Evolutionary conservation across 1,139 yeast genomes (phyloP).

Genomic region (Candida pseudocylindracea): DNA sequence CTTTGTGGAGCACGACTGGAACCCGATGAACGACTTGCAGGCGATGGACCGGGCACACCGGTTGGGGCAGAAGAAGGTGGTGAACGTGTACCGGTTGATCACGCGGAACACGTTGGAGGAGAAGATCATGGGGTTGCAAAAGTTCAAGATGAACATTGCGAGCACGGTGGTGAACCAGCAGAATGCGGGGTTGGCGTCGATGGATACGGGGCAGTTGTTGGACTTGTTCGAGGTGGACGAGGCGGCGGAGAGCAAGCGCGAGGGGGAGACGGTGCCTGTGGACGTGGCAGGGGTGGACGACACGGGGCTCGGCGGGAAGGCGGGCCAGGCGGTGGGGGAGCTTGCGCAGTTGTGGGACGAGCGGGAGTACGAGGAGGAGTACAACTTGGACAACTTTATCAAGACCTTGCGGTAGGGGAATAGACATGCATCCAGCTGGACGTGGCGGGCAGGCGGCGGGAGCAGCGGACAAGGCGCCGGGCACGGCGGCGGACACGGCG

Average conservation of each 20-base stretch:
- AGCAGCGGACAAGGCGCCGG: no score
- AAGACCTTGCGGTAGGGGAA: slow-evolving; percentile 31
- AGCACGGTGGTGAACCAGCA: slow-evolving; percentile 93
- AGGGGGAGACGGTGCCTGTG: no score
- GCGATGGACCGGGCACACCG: slow-evolving; percentile 99
- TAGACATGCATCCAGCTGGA: no score
- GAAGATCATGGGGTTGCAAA: slow-evolving; percentile 95
- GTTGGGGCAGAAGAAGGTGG: slow-evolving; percentile 94
- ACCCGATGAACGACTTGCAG: slow-evolving; percentile 97
- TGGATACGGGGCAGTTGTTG: slow-evolving; percentile 89
- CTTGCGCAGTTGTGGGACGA: slow-evolving; percentile 95
- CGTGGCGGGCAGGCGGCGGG: no score
- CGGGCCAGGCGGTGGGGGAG: slow-evolving; percentile 47
- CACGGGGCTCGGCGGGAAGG: slow-evolving; percentile 9
- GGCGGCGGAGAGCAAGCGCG: neutral
- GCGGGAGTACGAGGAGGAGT: slow-evolving; percentile 88
- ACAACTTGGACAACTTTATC: slow-evolving; percentile 80
- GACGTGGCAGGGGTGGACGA: slow-evolving; percentile 16
- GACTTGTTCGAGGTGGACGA: slow-evolving; percentile 73
- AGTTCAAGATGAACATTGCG: slow-evolving; percentile 93
- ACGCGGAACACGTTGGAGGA: slow-evolving; percentile 90
- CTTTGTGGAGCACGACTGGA: slow-evolving; percentile 98
- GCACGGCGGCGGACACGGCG: no score
- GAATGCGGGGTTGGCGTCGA: slow-evolving; percentile 79
- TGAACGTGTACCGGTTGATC: slow-evolving; percentile 79